Evolutionary conservation across 2,329 filamentous ascomycete species (phyloP).

Genomic region (Pseudopyricularia cyperi): DNA sequence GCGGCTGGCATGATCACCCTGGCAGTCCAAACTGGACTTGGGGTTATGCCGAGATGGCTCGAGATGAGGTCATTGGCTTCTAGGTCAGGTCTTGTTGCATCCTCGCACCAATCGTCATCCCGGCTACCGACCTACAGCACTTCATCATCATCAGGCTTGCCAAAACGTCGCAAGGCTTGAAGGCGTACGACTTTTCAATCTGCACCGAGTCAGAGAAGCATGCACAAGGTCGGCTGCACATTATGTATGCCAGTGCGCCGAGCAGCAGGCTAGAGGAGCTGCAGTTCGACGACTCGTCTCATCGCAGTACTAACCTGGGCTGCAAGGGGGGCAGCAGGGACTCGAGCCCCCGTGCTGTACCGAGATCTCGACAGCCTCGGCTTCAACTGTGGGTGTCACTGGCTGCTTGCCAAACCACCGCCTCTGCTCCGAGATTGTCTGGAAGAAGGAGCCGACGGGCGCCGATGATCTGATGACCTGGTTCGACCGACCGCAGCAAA

Average conservation of each 20-base stretch:
- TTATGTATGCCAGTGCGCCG: slow-evolving; percentile 12
- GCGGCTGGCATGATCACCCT: slow-evolving; percentile 22
- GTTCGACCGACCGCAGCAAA: slow-evolving; percentile 9
- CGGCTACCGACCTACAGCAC: slow-evolving; percentile 25
- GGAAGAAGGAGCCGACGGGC: slow-evolving; percentile 25
- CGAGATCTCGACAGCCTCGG: slow-evolving; percentile 35
- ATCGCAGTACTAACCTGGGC: slow-evolving; percentile 9
- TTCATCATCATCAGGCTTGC: slow-evolving; percentile 20
- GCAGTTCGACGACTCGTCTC: background rate
- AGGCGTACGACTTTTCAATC: slow-evolving; percentile 24
- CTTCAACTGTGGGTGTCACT: slow-evolving; percentile 21
- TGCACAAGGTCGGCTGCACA: slow-evolving; percentile 18
- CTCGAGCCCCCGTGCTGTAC: slow-evolving; percentile 29
- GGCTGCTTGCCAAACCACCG: slow-evolving; percentile 34
- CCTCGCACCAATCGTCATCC: slow-evolving; percentile 10
- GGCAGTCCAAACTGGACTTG: slow-evolving; percentile 22
- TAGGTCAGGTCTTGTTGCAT: slow-evolving; percentile 9
- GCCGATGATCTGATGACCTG: slow-evolving; percentile 11
- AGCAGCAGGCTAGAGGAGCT: background rate
- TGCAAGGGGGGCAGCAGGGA: slow-evolving; percentile 17
- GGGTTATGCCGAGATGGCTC: slow-evolving; percentile 8
- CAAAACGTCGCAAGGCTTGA: background rate
- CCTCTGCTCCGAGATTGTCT: slow-evolving; percentile 33
- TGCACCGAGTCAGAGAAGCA: slow-evolving; percentile 30
- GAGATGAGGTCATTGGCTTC: slow-evolving; percentile 3